Evolutionary conservation across 371 early-diverging fungal genomes (phyloP), one percentile per base, ranked within the genome.

Genomic region (Chytridiales sp.): DNA sequence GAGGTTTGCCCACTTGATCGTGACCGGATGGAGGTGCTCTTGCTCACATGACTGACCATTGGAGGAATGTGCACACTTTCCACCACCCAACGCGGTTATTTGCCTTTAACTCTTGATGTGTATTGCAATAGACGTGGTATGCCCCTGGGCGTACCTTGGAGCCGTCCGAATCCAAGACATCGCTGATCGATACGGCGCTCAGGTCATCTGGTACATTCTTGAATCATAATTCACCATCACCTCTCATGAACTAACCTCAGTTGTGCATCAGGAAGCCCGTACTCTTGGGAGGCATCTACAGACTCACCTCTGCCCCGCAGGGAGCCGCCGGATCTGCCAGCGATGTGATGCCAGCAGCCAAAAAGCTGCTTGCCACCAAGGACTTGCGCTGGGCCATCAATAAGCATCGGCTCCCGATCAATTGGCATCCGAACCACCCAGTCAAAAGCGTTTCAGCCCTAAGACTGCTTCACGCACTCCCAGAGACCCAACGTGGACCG

Each of bases 231-330:
- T n/a, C n/a, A n/a, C n/a, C n/a, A n/a, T n/a, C n/a, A n/a, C n/a
- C n/a, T n/a, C n/a, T n/a, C n/a, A n/a, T n/a, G n/a, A n/a, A n/a
- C n/a, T n/a, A n/a, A n/a, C n/a, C n/a, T n/a, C n/a, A n/a, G n/a
- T n/a, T n/a, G n/a, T n/a, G n/a, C n/a, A n/a, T n/a, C n/a, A n/a
- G 17, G 27, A 62, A 50, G 26, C 70, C 70, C 4, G 61, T 61
- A 17, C 62, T 69, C 22, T 52, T 69, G 4, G 70, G 70, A 31
- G 70, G 70, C 31, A 66, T 69, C 52, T 69, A 69, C 44, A 62
- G 52, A 6, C 60, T 57, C 24, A 66, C 62, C 3, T 15, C 30
- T 30, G 70, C 70, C 3, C 52, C 58, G 13, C 67, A 65, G 35
- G 52, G 61, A 32, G 17, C 8, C 13, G 40, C 27, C 21, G 68